These are phyloP conservation scores for Pulveroboletus sp. DNA, from an alignment of 768 basidiomycete genomes.

Conservation along the genomic window DNA sequence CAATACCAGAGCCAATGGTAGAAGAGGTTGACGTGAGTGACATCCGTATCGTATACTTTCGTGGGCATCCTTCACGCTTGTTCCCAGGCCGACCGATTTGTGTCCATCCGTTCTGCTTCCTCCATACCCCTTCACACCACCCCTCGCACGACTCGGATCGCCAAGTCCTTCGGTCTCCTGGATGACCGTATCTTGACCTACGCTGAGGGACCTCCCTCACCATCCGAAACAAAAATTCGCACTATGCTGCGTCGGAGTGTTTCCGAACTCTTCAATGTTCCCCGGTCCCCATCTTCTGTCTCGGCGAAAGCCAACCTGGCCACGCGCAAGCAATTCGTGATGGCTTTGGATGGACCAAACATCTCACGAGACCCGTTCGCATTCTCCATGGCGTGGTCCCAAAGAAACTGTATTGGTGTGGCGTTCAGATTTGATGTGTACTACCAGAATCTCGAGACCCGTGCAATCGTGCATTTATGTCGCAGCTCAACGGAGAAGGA, in stretches of 20 bases:
- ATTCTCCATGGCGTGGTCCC: constrained; percentile 61
- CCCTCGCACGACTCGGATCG: constrained; percentile 64
- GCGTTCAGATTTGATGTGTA: constrained; percentile 57
- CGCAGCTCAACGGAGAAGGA: constrained; percentile 31
- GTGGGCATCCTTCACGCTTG: neutral
- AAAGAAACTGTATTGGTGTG: constrained; percentile 55
- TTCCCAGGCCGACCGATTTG: constrained; percentile 56
- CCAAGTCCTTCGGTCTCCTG: constrained; percentile 55
- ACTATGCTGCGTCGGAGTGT: constrained; percentile 50
- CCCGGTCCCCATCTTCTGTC: constrained; percentile 31
- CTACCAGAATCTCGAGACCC: constrained; percentile 58
- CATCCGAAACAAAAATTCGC: constrained; percentile 40
- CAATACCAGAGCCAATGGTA: constrained; percentile 14
- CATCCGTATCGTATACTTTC: neutral
- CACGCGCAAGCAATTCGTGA: constrained; percentile 48
- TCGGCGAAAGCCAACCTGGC: constrained; percentile 60
- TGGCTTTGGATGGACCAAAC: constrained; percentile 64
- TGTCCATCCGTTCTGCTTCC: constrained; percentile 48
- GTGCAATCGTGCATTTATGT: constrained; percentile 50
- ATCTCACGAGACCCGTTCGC: constrained; percentile 51
- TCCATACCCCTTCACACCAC: constrained; percentile 56
- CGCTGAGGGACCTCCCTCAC: constrained; percentile 35
- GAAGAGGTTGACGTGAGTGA: constrained; percentile 30
- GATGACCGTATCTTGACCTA: constrained; percentile 55
- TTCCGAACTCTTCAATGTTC: constrained; percentile 44